Conservation (phyloP, 1,139 yeast genomes). For the Hanseniaspora uvarum region DNA sequence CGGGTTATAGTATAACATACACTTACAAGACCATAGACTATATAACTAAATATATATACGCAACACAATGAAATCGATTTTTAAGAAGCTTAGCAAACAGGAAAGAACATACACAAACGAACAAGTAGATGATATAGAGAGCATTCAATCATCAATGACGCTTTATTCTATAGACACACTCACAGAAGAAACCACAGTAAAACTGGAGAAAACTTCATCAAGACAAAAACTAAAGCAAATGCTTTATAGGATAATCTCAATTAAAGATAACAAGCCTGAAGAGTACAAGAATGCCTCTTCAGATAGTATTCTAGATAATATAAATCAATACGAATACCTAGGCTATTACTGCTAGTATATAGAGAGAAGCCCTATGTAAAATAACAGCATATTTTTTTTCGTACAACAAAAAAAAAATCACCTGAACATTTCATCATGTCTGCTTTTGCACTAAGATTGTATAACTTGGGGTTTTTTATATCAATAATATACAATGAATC, state of each 20-base stretch:
- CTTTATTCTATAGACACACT: background rate
- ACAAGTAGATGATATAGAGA: background rate
- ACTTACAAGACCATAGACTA: no score
- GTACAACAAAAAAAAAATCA: no score
- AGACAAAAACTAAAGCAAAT: background rate
- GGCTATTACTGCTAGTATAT: background rate
- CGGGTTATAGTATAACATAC: no score
- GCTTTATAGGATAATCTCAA: background rate
- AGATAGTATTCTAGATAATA: background rate
- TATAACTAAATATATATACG: no score
- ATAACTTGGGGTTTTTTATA: no score
- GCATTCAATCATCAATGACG: background rate
- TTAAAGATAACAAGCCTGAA: background rate
- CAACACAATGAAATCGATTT: background rate
- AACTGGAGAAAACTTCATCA: background rate
- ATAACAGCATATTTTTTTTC: no score
- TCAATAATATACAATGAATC: no score
- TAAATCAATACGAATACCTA: slow-evolving; percentile 4
- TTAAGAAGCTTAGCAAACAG: background rate
- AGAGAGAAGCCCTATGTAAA: no score
- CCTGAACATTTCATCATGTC: no score
- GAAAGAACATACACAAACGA: background rate
- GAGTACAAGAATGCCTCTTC: background rate
- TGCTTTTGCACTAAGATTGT: no score
- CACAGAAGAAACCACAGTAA: background rate